Percentiles rank a stretch among this genome's conserved stretches.
Conservation (phyloP, 2,329 filamentous ascomycete species). For the Incumbomyces delicatus region DNA sequence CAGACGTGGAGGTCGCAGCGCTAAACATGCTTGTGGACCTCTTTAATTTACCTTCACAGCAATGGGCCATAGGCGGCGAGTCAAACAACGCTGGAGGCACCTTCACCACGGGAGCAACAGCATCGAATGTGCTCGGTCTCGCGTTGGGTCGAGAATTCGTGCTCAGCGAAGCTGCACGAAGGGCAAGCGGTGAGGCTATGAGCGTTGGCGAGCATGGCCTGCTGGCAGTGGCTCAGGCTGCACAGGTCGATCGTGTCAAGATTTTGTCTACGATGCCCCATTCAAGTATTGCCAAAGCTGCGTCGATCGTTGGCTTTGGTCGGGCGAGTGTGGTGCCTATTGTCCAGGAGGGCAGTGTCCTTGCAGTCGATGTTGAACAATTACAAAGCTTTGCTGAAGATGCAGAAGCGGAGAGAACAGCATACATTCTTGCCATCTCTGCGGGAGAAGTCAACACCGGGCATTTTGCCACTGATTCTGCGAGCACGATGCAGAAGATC, state of each 20-base stretch:
- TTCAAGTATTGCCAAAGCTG: slow-evolving; percentile 75
- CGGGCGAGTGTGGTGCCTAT: slow-evolving; percentile 57
- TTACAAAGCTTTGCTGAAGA: slow-evolving; percentile 52
- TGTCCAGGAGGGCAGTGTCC: slow-evolving; percentile 44
- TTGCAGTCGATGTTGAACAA: slow-evolving; percentile 58
- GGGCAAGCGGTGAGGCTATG: slow-evolving; percentile 22
- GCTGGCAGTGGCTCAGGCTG: slow-evolving; percentile 52
- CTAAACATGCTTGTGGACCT: slow-evolving; percentile 60
- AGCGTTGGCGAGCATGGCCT: slow-evolving; percentile 63
- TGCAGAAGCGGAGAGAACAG: slow-evolving; percentile 45
- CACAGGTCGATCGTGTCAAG: slow-evolving; percentile 59
- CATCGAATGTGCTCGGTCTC: slow-evolving; percentile 55
- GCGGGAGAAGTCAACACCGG: slow-evolving; percentile 88
- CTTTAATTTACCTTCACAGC: slow-evolving; percentile 46
- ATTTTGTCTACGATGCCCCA: slow-evolving; percentile 74
- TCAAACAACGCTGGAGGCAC: slow-evolving; percentile 50
- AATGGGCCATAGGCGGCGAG: slow-evolving; percentile 36
- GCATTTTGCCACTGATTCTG: slow-evolving; percentile 55
- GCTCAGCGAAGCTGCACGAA: slow-evolving; percentile 32
- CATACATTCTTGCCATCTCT: slow-evolving; percentile 62
- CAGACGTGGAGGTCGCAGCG: slow-evolving; percentile 64
- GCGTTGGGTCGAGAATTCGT: slow-evolving; percentile 59
- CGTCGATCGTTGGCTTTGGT: slow-evolving; percentile 71
- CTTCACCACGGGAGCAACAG: slow-evolving; percentile 68
- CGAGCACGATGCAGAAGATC: slow-evolving; percentile 49